Evolutionary conservation across 169 alveolate species (phyloP), one percentile per base, ranked within the genome.

Genomic region (Cyclospora cayetanensis): DNA sequence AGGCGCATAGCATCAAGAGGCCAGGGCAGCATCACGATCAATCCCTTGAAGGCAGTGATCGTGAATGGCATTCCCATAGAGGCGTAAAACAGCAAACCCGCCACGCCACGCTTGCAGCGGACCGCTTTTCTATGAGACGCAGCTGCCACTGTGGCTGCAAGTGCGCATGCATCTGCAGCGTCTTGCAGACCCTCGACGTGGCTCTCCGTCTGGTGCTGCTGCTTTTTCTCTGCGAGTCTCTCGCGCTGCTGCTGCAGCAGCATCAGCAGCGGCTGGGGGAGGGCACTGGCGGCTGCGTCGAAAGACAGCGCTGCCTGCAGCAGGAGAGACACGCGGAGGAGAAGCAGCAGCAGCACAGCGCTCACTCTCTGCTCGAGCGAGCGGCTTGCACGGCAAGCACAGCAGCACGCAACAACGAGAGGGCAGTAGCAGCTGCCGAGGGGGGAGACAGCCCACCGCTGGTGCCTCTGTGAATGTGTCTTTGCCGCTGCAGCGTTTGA

Each of bases 131-230:
- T 37, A 20, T 72, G 60, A 20, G 53, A 72, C 7, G 83, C 83
- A 39, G 83, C 60, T 37, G 83, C 83, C 18, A 72, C 35, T n/a
- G 83, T 72, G 35, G 83, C 83, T 72, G 83, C 83, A n/a, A 72
- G 25, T 12, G 83, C 31, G 83, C 83, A 72, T 37, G 60, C 52
- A 72, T 72, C 83, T 72, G 83, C 83, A 15, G 83, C 83, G 15
- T 72, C 53, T 34, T 39, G 55, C 60, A 72, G 5, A 37, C 52
- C 55, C 42, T 72, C 83, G 35, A 18, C 60, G 60, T 72, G 83
- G 39, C 41, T 72, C 83, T 9, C 60, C 83, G 35, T 50, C 22
- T 72, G 53, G 35, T 72, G 83, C 83, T 72, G 83, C 60, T 72
- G 83, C 55, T 34, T 50, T 55, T 35, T 31, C 83, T n/a, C 60